Evolutionary conservation across 1,139 yeast genomes (phyloP).

Genomic region (Martiniozyma asiatica): DNA sequence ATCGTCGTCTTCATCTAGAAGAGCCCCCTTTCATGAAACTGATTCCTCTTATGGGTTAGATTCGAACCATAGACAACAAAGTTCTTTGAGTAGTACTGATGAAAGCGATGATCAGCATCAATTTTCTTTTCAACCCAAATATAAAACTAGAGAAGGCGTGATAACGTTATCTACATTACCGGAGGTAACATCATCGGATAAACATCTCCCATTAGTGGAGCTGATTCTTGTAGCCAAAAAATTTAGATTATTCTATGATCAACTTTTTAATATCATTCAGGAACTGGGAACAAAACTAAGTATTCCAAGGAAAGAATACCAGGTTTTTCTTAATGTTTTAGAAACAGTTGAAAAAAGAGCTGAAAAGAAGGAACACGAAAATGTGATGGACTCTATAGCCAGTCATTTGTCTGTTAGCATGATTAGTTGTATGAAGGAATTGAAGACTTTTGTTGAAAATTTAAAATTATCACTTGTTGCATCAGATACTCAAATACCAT

Average conservation of each 20-base stretch:
- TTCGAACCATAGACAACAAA: too few relatives aligned
- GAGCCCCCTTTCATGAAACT: too few relatives aligned
- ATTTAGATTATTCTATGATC: constrained; percentile 11
- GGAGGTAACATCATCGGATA: constrained; percentile 1
- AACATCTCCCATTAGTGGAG: constrained; percentile 4
- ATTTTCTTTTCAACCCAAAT: constrained; percentile 4
- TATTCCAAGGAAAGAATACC: constrained; percentile 3
- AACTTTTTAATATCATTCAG: constrained; percentile 9
- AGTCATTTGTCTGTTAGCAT: constrained; percentile 10
- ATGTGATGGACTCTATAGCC: constrained; percentile 4
- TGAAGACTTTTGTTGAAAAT: constrained; percentile 13
- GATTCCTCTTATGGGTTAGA: too few relatives aligned
- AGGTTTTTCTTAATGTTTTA: constrained; percentile 11
- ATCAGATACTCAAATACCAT: not conserved
- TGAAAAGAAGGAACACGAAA: constrained; percentile 6
- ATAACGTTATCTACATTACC: constrained; percentile 8
- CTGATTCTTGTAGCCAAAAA: constrained; percentile 11
- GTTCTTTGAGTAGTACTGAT: too few relatives aligned
- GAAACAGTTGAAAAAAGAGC: constrained; percentile 13
- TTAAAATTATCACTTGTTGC: constrained; percentile 8
- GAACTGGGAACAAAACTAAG: constrained; percentile 6
- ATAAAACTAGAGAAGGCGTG: constrained; percentile 4
- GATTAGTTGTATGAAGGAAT: constrained; percentile 13
- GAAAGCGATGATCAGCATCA: too few relatives aligned
- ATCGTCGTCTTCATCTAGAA: too few relatives aligned